A percentile compares a stretch with the other conserved stretches of the same genome.
Conservation (phyloP, 2,329 filamentous ascomycete species). For the Elsinoe ampelina region DNA sequence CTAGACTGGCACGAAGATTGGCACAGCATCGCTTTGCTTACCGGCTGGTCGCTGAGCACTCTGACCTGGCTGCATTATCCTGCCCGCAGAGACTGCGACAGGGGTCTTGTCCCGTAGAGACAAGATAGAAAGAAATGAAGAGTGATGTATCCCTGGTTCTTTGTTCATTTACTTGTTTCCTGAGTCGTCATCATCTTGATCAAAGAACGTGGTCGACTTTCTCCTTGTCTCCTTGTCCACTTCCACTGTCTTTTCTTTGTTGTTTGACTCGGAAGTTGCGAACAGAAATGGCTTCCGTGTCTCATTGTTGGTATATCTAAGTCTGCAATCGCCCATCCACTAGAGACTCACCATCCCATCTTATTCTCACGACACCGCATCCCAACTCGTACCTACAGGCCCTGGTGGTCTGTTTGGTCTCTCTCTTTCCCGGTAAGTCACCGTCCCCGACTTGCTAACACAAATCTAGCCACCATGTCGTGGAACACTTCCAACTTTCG, state of each 20-base stretch:
- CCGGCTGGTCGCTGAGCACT: no score
- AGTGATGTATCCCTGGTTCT: neutral
- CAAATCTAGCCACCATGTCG: neutral
- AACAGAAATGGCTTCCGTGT: neutral
- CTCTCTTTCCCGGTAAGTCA: neutral
- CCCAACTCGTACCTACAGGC: neutral
- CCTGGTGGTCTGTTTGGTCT: neutral
- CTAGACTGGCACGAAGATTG: no score
- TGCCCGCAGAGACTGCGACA: neutral
- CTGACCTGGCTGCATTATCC: no score
- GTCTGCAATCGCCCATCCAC: neutral
- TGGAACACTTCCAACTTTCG: no score
- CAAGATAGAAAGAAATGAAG: conserved; percentile 9
- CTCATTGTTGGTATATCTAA: neutral
- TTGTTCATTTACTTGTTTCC: neutral
- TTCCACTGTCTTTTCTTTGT: neutral
- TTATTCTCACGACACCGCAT: neutral
- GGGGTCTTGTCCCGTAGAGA: neutral
- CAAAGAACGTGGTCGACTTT: neutral
- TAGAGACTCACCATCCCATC: neutral
- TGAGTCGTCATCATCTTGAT: neutral
- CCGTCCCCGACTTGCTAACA: conserved; percentile 3
- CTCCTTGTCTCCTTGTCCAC: neutral
- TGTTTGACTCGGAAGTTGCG: neutral
- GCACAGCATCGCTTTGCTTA: no score